These are phyloP conservation scores for Scheffersomyces titani DNA, from an alignment of 1,139 yeast species.

Conservation along the genomic window DNA sequence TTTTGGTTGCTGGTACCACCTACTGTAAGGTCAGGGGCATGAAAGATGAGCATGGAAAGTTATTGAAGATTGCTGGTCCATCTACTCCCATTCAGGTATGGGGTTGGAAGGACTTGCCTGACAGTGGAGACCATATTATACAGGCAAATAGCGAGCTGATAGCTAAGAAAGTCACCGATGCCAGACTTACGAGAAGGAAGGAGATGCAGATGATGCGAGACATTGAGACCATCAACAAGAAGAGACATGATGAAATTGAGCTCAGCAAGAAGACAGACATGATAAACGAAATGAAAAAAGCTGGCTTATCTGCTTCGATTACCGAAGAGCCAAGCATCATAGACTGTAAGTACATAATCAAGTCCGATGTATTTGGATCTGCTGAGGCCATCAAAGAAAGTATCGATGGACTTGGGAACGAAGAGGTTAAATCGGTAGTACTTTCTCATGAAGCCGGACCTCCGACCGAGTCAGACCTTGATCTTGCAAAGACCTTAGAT, in stretches of 20 bases:
- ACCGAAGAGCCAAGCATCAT: slow-evolving; percentile 30
- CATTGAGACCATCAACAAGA: slow-evolving; percentile 69
- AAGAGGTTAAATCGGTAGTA: slow-evolving; percentile 71
- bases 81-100: slow-evolving; percentile 89
- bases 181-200: slow-evolving; percentile 57
- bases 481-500: slow-evolving; percentile 73
- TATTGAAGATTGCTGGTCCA: slow-evolving; percentile 72
- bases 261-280: slow-evolving; percentile 53
- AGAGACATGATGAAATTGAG: slow-evolving; percentile 47
- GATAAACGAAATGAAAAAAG: slow-evolving; percentile 54
- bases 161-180: slow-evolving; percentile 75
- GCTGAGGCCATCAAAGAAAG: slow-evolving; percentile 71
- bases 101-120: slow-evolving; percentile 95
- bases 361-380: slow-evolving; percentile 84
- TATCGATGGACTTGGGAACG: slow-evolving; percentile 79
- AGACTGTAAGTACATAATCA: slow-evolving; percentile 64
- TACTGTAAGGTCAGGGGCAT: slow-evolving; percentile 86
- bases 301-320: slow-evolving; percentile 54
- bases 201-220: slow-evolving; percentile 64
- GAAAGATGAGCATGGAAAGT: slow-evolving; percentile 71
- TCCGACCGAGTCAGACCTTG: slow-evolving; percentile 81
- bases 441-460: slow-evolving; percentile 79
- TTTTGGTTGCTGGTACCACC: slow-evolving; percentile 81
- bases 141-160: slow-evolving; percentile 72
- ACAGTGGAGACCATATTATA: slow-evolving; percentile 83